Base-by-base conservation (phyloP, 192 early-diverging fungal genomes). In the Gryganskiella cystojenkinii region DNA sequence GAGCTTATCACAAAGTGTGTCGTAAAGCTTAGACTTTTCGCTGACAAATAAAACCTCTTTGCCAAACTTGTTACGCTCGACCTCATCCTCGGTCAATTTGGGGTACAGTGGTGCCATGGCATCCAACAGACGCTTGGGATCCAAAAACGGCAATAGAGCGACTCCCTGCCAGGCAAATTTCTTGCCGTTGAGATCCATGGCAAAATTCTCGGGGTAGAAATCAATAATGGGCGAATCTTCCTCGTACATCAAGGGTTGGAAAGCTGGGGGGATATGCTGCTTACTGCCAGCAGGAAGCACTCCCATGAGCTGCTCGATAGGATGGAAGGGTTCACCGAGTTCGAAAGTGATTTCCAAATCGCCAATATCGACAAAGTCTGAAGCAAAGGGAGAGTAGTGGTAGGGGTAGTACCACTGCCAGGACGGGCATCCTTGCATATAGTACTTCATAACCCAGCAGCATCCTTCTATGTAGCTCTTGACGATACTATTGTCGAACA, bases 351-450 rank as follows among this genome's bases (percentile, higher is more conserved):
- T 82, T 55, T 91, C 80, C 67, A 95, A 81, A 35, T 88, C 80
- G 50, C 80, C 88, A 57, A 99, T 82, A 71, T 95, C 88, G 9
- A 82, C 64, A 57, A 98, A 92, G 75, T 99, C 95, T 0, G 89
- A 90, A 4, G 92, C 90, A 61, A 94, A 82, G 1, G 96, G 96
- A 22, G 97, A 92, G 70, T 99, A 99, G 84, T 98, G 94, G 80
- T 94, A 99, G 7, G 97, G 97, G 64, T 94, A 99, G 85, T 94
- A 99, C 97, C 97, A 99, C 37, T 85, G 90, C 98, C 98, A 99
- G 19, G 97, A 98, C 25, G 86, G 90, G 61, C 69, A 76, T 79
- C 82, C 85, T 59, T 91, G 88, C 81, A 95, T 97, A 80, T 99
- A 99, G 80, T 99, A 99, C 57, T 90, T 82, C 47, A 97, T 88